Conservation (phyloP, 2,329 filamentous ascomycete genomes). For the Colletotrichum echinochloae region DNA sequence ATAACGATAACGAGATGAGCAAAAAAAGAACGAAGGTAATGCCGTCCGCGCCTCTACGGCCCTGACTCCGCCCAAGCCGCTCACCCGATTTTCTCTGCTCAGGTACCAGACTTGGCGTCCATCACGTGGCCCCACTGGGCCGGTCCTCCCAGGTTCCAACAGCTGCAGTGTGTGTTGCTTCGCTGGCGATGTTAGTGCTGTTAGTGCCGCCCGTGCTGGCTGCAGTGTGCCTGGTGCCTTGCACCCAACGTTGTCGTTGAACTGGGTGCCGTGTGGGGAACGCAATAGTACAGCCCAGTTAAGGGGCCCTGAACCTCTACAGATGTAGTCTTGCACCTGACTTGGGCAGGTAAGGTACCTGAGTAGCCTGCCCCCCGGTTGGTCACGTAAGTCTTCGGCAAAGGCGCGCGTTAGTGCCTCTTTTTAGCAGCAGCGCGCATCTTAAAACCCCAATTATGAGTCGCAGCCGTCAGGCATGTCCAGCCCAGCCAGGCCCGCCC, state of each 20-base stretch:
- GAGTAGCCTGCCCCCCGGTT: too few relatives aligned
- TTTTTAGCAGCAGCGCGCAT: slow-evolving; percentile 22
- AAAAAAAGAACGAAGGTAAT: neutral
- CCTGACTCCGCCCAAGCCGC: slow-evolving; percentile 7
- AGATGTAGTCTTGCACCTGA: neutral
- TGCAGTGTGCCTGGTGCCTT: slow-evolving; percentile 27
- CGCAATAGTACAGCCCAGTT: slow-evolving; percentile 21
- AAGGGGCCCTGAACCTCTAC: neutral
- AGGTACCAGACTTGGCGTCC: slow-evolving; percentile 11
- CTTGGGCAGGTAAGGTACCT: neutral
- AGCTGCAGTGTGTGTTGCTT: neutral
- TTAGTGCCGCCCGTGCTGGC: neutral
- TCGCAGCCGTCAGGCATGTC: slow-evolving; percentile 22
- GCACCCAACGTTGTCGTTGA: slow-evolving; percentile 13
- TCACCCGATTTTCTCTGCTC: slow-evolving; percentile 4
- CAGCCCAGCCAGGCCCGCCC: neutral
- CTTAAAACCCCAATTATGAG: slow-evolving; percentile 36
- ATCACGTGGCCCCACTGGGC: too few relatives aligned
- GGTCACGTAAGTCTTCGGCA: neutral
- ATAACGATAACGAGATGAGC: neutral
- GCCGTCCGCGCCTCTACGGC: slow-evolving; percentile 10
- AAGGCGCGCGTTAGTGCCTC: slow-evolving; percentile 19
- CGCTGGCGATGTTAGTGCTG: neutral
- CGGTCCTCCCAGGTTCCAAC: neutral
- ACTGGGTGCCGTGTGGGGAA: neutral